Base-by-base conservation (phyloP, 2,329 filamentous ascomycete species). In the Aspergillus melleus region DNA sequence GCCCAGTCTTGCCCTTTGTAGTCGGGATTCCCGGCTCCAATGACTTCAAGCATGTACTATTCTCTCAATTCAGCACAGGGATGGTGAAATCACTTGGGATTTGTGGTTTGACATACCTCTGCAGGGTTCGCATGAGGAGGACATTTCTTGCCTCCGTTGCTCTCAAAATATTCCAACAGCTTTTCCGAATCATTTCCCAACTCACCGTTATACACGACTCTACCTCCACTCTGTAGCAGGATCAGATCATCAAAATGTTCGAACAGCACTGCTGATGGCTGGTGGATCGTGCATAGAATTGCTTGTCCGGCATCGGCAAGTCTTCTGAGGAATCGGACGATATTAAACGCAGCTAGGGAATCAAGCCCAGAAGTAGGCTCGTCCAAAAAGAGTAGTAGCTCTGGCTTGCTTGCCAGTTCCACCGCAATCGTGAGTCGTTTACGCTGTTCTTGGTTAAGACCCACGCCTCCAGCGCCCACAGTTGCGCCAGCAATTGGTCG, bases 261-360 rank as follows among this genome's bases (percentile, higher is more conserved):
- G 67, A 96, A 96, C 0, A 96, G 82, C 0, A 90, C 88, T 16
- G 90, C 90, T 65, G 92, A 94, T 1, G 92, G 92, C 73, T 96
- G 92, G 74, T 96, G 92, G 64, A 96, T 96, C 0, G 92, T 96
- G 77, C 91, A 96, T 3, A 96, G 83, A 66, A 96, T 92, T 10
- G 92, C 92, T 72, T 96, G 92, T 1, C 92, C 92, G 2, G 90
- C 89, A n/a, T 86, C 83, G 1, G 86, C 84, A 2, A 89, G 77
- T 66, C 87, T 87, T 4, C 84, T 80, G 8, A 89, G 74, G 63
- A 88, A 86, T 0, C 84, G 80, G 2, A 87, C 80, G 61, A 88
- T 88, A 64, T 87, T 86, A 64, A 84, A 88, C 0, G 89, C 88
- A 5, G 88, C 87, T 57, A 88, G 84, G 2, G 87, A 88, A 64